These are phyloP conservation scores for Margaritispora aquatica DNA, from an alignment of 495 filamentous ascomycete species.

Conservation along the genomic window DNA sequence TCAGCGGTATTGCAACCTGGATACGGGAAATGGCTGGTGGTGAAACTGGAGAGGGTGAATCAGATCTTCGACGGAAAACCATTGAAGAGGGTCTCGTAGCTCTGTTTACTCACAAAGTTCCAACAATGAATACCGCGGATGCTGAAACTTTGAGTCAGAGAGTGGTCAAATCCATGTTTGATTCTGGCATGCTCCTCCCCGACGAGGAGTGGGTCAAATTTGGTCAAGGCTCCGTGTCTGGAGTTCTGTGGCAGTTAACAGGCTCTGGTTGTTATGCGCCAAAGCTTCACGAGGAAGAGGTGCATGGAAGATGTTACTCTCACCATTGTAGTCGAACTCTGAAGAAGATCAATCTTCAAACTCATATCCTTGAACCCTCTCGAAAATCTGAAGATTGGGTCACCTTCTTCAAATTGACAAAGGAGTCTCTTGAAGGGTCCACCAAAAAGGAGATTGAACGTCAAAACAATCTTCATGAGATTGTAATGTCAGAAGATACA, in stretches of 20 bases:
- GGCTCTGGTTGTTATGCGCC: conserved; percentile 89
- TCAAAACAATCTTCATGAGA: conserved; percentile 94
- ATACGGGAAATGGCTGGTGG: conserved; percentile 83
- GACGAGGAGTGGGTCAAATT: conserved; percentile 99
- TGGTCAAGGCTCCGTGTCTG: conserved; percentile 64
- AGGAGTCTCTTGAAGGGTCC: conserved; percentile 60
- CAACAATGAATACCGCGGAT: conserved; percentile 98
- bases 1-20: conserved; percentile 85
- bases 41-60: conserved; percentile 49
- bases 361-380: conserved; percentile 59
- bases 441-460: conserved; percentile 85
- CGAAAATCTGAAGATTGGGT: conserved; percentile 79
- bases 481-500: conserved; percentile 85
- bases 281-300: conserved; percentile 67
- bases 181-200: conserved; percentile 68
- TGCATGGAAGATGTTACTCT: conserved; percentile 80
- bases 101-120: conserved; percentile 91
- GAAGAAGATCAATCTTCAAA: conserved; percentile 84
- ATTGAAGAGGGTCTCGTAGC: conserved; percentile 83
- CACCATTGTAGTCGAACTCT: conserved; percentile 90
- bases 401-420: conserved; percentile 81
- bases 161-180: conserved; percentile 77
- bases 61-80: conserved; percentile 73
- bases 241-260: conserved; percentile 90
- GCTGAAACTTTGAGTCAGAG: conserved; percentile 78